Conservation (phyloP, 495 filamentous ascomycete genomes). For the Letharia columbiana region DNA sequence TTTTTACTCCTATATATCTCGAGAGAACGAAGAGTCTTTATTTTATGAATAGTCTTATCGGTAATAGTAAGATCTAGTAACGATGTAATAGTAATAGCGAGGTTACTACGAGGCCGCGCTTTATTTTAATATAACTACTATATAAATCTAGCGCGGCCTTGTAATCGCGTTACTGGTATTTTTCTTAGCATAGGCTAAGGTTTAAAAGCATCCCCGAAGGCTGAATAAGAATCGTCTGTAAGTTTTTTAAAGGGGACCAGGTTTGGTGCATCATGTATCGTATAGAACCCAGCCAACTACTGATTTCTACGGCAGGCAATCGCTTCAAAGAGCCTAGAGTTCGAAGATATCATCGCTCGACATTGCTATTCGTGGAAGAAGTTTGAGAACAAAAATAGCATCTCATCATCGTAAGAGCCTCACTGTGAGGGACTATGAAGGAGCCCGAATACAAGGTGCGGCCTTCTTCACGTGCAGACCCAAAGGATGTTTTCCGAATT, state of each 20-base stretch:
- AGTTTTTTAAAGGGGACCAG: neutral
- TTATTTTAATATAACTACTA: too few species aligned
- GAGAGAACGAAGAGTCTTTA: too few species aligned
- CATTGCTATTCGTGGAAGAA: neutral
- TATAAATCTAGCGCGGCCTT: too few species aligned
- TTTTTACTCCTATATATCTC: too few species aligned
- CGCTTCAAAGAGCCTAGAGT: neutral
- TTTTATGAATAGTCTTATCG: too few species aligned
- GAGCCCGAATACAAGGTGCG: constrained; percentile 12
- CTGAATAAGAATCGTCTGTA: too few species aligned
- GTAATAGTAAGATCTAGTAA: too few species aligned
- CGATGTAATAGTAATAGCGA: too few species aligned
- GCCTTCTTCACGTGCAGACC: constrained; percentile 28
- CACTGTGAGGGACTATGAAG: neutral
- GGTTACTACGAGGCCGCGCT: too few species aligned
- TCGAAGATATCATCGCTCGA: neutral
- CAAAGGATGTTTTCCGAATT: constrained; percentile 54
- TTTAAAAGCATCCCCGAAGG: too few species aligned
- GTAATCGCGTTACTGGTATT: too few species aligned
- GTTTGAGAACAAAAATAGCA: neutral
- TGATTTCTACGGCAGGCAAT: neutral
- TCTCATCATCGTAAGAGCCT: neutral
- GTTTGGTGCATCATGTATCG: neutral
- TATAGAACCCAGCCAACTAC: neutral
- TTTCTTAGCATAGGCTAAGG: too few species aligned